These are phyloP conservation scores for Babesia bigemina DNA, from an alignment of 169 alveolate species.

Conservation along the genomic window DNA sequence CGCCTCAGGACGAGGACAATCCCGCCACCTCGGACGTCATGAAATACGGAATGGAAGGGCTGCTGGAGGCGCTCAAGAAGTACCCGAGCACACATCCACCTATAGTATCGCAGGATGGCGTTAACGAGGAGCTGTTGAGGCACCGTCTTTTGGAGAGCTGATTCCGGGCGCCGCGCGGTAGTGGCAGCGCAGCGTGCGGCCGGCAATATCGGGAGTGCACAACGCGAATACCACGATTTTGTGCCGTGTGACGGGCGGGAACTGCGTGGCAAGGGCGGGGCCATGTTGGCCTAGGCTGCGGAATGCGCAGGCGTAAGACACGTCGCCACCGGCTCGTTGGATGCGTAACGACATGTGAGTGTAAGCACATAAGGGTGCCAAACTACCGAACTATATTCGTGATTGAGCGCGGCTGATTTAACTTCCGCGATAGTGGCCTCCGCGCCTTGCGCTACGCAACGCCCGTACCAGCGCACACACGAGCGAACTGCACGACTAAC, in stretches of 20 bases:
- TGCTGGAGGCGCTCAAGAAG: conserved; percentile 35
- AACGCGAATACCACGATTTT: neutral
- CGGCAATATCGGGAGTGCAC: neutral
- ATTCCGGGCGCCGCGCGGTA: neutral
- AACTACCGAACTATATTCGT: too few species aligned
- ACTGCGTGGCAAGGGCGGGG: neutral
- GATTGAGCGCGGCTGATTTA: too few species aligned
- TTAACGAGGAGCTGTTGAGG: conserved; percentile 31
- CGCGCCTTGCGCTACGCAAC: too few species aligned
- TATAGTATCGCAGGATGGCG: conserved; percentile 28
- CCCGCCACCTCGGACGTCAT: conserved; percentile 13
- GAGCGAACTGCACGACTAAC: neutral
- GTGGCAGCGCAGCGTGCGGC: too few species aligned
- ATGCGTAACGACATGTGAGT: too few species aligned
- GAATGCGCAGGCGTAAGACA: neutral
- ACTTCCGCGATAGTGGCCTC: too few species aligned
- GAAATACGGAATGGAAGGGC: conserved; percentile 49
- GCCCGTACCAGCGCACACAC: neutral
- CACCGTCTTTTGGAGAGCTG: conserved; percentile 20
- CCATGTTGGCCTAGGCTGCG: neutral
- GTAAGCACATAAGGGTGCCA: too few species aligned
- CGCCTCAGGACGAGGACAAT: neutral
- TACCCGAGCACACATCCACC: conserved; percentile 16
- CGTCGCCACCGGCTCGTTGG: too few species aligned
- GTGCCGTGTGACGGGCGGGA: neutral